Percentiles rank a stretch among this genome's conserved stretches.
These are phyloP conservation scores for Ilyonectria robusta DNA, from an alignment of 2,329 filamentous ascomycete genomes.

Conservation along the genomic window DNA sequence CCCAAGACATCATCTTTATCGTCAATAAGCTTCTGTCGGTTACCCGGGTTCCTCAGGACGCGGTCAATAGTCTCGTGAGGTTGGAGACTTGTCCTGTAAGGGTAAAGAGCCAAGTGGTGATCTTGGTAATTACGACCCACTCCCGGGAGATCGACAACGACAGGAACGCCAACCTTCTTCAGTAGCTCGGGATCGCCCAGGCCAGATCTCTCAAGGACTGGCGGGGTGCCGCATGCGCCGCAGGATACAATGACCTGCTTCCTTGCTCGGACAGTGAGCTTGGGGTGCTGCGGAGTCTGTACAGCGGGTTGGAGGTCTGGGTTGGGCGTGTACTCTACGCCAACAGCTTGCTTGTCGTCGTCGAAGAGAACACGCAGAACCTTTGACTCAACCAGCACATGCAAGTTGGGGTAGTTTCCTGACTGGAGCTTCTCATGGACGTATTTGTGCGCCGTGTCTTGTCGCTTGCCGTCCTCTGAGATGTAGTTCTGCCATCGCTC, in stretches of 20 bases:
- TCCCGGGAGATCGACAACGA: conserved; percentile 63
- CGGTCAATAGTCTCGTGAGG: conserved; percentile 62
- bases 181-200: conserved; percentile 68
- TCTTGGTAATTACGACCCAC: conserved; percentile 70
- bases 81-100: conserved; percentile 58
- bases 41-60: conserved; percentile 63
- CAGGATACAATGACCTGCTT: conserved; percentile 53
- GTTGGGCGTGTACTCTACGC: conserved; percentile 70
- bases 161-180: conserved; percentile 60
- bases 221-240: conserved; percentile 67
- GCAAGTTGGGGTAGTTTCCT: conserved; percentile 67
- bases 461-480: conserved; percentile 63
- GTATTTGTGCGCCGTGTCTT: conserved; percentile 70
- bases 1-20: conserved; percentile 65
- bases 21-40: conserved; percentile 60
- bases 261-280: conserved; percentile 43
- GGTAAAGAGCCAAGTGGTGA: conserved; percentile 67
- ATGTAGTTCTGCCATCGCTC: conserved; percentile 58
- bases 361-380: conserved; percentile 69
- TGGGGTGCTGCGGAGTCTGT: conserved; percentile 25
- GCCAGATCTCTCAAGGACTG: conserved; percentile 75
- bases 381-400: conserved; percentile 70
- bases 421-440: conserved; percentile 50
- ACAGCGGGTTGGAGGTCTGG: conserved; percentile 40
- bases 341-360: conserved; percentile 66